Evolutionary conservation across 2,329 filamentous ascomycete genomes (phyloP).

Genomic region (Cercospora nicotianae): DNA sequence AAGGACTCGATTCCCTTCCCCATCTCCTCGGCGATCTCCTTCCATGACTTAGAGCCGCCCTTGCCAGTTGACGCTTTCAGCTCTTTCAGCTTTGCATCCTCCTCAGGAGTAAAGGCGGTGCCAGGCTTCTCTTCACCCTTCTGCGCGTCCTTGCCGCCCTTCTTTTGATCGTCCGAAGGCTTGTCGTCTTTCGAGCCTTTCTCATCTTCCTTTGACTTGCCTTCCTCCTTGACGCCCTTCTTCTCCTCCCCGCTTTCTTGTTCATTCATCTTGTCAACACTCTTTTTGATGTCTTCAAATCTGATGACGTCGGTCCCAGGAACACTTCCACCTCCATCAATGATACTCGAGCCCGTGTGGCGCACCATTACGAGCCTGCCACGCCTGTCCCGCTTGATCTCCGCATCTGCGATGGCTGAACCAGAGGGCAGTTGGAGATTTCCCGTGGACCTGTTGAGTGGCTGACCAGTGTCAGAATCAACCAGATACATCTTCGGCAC

Average conservation of each 20-base stretch:
- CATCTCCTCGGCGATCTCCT: constrained; percentile 20
- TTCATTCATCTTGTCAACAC: constrained; percentile 7
- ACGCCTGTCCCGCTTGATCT: constrained; percentile 29
- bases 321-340: neutral
- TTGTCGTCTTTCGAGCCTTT: constrained; percentile 12
- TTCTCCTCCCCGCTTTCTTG: constrained; percentile 2
- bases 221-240: neutral
- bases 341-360: constrained; percentile 23
- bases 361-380: constrained; percentile 32
- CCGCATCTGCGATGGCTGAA: constrained; percentile 28
- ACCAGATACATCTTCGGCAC: constrained; percentile 26
- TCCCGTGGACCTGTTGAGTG: constrained; percentile 21
- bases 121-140: constrained; percentile 6
- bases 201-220: constrained; percentile 8
- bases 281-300: constrained; percentile 16
- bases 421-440: constrained; percentile 1
- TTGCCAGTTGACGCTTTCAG: constrained; percentile 18
- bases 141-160: constrained; percentile 15
- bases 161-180: constrained; percentile 14
- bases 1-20: neutral
- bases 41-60: constrained; percentile 14
- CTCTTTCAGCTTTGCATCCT: constrained; percentile 43
- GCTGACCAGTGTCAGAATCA: constrained; percentile 37
- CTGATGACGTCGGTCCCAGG: neutral
- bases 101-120: constrained; percentile 36